Base-by-base conservation (phyloP, 106 monocot genomes). In the Dendrobium officinale region DNA sequence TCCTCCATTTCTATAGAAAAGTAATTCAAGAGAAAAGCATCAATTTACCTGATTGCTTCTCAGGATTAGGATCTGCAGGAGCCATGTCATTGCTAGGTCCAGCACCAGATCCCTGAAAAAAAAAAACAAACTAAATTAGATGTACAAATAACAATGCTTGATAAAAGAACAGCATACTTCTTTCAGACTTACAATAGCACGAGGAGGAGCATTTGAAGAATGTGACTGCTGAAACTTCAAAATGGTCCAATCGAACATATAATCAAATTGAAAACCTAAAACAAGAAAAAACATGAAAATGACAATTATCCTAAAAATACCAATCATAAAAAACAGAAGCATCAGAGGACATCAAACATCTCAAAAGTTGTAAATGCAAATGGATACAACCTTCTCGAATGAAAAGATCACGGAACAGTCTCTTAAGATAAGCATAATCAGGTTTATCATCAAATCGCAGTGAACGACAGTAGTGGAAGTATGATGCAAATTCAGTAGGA, bases 241-340 rank as follows among this genome's bases (percentile, higher is more conserved):
- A 72, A 97, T 97, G 5, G 96, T 94, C 96, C 96, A 97, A 84
- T 97, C 96, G 87, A 97, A 97, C 5, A 97, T 92, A 86, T 97
- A 97, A 82, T 97, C 96, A 89, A 97, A 97, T 80, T 97, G 96
- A 79, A 97, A 97, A 45, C 96, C 96, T 96, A 80, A 79, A 94
- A 73, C 55, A 17, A 42, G 54, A 37, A 19, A 41, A 44, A 73
- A 18, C 10, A 58, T 41, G 61, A 22, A 74, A 79, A 75, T 43
- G 43, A 59, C 6, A 15, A 77, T 43, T 4, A 73, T 70, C 70
- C 70, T 70, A 70, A 70, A 37, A 11, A 15, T 15, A 51, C 51
- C 15, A 70, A 70, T 74, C 27, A 5, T 74, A 4, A 3, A 73
- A 5, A 42, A 42, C 74, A 43, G 74, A 41, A 74, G 42, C 11